Base-by-base conservation (phyloP, 2,329 filamentous ascomycete species). In the Aspergillus texensis region DNA sequence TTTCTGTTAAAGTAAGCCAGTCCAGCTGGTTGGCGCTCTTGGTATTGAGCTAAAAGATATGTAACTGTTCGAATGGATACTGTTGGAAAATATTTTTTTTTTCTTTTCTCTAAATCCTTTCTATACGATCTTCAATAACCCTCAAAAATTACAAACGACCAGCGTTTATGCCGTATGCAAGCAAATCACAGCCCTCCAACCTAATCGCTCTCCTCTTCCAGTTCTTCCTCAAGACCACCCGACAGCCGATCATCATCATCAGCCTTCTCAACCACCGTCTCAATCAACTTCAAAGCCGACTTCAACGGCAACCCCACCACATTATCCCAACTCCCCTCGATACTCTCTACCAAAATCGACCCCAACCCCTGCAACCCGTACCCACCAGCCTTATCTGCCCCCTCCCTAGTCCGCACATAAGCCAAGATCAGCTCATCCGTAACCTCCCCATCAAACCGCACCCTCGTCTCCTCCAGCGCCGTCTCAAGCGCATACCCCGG, bases 321-420 rank as follows among this genome's bases (percentile, higher is more conserved):
- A 77, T 98, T 98, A 82, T 99, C 95, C 72, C 93, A 92, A 60
- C 88, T 89, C 12, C 95, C 95, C 67, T 97, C 92, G 68, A 99
- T 91, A 77, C 86, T 90, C 77, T 97, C 93, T 14, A 99, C 89
- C 62, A 99, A 79, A 75, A 97, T 89, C 10, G 91, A 90, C 1
- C 92, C 95, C 12, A 94, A 83, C 0, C 94, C 95, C 79, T 99
- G 95, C 59, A 99, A 87, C 1, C 93, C 95, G 78, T 99, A 99
- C 0, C 95, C 95, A 2, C 95, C 95, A 0, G 95, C 95, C 83
- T 98, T 99, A 78, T 98, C 95, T 12, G 88, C 93, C 2, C 95
- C 95, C 82, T 99, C 95, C 61, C 94, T 85, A 26, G 94, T 97
- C 63, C 75, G 74, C 57, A 85, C 83, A 76, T 85, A 85, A 59